Conservation (phyloP, 2,329 filamentous ascomycete species). For the Blastomyces silverae region DNA sequence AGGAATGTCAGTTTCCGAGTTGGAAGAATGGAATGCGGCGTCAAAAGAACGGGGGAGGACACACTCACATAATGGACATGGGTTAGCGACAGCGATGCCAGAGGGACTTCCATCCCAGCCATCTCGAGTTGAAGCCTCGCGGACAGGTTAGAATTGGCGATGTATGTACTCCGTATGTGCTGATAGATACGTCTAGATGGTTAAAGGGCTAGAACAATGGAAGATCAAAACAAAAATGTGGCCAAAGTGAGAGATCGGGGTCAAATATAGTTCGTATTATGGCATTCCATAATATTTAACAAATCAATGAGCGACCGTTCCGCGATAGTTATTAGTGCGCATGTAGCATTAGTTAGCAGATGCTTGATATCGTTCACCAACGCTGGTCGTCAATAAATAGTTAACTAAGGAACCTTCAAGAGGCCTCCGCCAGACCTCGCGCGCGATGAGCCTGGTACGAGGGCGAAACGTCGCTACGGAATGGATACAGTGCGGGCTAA, state of each 20-base stretch:
- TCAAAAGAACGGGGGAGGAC: not conserved
- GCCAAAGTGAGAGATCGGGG: not conserved
- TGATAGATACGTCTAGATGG: not conserved
- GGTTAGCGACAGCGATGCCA: constrained; percentile 87
- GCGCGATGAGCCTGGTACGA: not conserved
- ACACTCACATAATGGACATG: constrained; percentile 88
- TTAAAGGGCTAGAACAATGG: not conserved
- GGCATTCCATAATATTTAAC: not conserved
- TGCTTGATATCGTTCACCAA: not conserved
- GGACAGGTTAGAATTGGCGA: not conserved
- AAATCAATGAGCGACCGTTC: not conserved
- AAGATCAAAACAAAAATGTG: not conserved
- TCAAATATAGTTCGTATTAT: not conserved
- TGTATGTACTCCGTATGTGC: not conserved
- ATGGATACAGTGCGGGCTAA: not conserved
- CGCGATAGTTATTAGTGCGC: not conserved
- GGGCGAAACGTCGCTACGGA: not conserved
- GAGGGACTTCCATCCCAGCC: constrained; percentile 22
- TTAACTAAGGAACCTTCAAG: no score
- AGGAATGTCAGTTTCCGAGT: not conserved
- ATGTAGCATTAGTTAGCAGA: not conserved
- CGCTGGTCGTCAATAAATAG: no score
- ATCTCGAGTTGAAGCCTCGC: not conserved
- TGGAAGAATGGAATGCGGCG: not conserved
- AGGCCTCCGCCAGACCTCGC: no score